A percentile compares a stretch with the other conserved stretches of the same genome.
Conservation (phyloP, 192 early-diverging fungal species). For the Gamsiella multidivaricata region DNA sequence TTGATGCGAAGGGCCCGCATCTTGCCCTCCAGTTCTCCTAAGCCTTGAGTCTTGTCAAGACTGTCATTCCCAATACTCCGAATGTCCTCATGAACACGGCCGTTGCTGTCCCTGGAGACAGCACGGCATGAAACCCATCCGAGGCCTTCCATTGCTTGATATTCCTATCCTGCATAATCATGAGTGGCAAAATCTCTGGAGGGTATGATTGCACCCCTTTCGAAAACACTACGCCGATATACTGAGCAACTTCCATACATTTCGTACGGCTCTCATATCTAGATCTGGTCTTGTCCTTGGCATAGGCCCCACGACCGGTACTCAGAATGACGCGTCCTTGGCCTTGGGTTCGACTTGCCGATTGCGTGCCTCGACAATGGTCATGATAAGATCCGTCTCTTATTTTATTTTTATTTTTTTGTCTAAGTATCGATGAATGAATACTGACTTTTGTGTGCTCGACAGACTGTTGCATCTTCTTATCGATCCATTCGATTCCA, state of each 20-base stretch:
- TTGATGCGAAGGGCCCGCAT: conserved; percentile 35
- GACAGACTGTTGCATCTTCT: conserved; percentile 5
- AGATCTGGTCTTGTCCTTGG: conserved; percentile 23
- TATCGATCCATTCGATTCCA: conserved; percentile 21
- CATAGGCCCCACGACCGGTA: conserved; percentile 17
- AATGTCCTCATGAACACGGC: background rate
- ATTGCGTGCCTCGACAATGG: conserved; percentile 33
- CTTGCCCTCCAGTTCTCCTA: conserved; percentile 22
- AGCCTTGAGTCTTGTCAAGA: conserved; percentile 21
- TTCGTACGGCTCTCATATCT: conserved; percentile 29
- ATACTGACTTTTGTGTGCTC: conserved; percentile 9
- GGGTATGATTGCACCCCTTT: conserved; percentile 6
- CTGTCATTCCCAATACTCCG: conserved; percentile 26
- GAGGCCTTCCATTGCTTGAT: background rate
- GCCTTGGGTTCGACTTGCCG: conserved; percentile 18
- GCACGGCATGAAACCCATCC: conserved; percentile 27
- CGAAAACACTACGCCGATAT: conserved; percentile 30
- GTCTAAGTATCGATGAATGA: conserved; percentile 19
- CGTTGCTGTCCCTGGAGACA: conserved; percentile 16
- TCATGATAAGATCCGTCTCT: conserved; percentile 12
- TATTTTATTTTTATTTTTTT: conserved; percentile 9
- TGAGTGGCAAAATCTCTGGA: no score
- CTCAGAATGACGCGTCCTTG: background rate
- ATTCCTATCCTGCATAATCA: background rate
- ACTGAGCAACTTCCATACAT: conserved; percentile 14